Base-by-base conservation (phyloP, 306 rosid species). In the Echinosophora koreensis region DNA sequence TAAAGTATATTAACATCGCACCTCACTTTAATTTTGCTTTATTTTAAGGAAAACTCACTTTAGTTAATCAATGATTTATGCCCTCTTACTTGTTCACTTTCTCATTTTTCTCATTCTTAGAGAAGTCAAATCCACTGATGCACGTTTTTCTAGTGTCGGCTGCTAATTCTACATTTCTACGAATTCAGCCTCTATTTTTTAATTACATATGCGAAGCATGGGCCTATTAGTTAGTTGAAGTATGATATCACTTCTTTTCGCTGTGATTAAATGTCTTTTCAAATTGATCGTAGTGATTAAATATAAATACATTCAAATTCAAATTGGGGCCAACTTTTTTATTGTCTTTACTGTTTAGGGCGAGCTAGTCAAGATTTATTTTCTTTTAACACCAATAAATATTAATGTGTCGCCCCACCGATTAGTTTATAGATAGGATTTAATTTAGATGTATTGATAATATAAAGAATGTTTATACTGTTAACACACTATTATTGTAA, bases 141-240 rank as follows among this genome's bases (percentile, higher is more conserved):
- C 30, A 18, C 54, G 58, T 37, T 46, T 47, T 5, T 34, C 34
- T 2, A 60, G 77, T 68, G 72, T 81, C 67, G 81, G 67, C 56
- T 49, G 10, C 72, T 50, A 42, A 27, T 68, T 59, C 34, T 17
- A 16, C 30, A 42, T 15, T 68, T 59, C 34, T 17, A 16, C 30
- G 46, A 56, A 56, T 66, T 54, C 67, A 42, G 15, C 10, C 30
- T 17, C 57, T 39, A 52, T 62, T 37, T 42, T 54, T 42, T 64
- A 65, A 42, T 64, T 38, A 9, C 56, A 28, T 41, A 73, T 56
- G 63, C 5, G 4, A 80, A 27, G 6, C 80, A 35, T 35, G 70
- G 46, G 16, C 15, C 71, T 28, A 46, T 35, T 68, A 16, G 44
- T 57, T 64, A 66, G 62, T 56, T 10, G 30, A 42, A 68, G 34